A percentile compares a stretch with the other conserved stretches of the same genome.
Conservation (phyloP, 768 basidiomycete genomes). For the Lentinula boryana region DNA sequence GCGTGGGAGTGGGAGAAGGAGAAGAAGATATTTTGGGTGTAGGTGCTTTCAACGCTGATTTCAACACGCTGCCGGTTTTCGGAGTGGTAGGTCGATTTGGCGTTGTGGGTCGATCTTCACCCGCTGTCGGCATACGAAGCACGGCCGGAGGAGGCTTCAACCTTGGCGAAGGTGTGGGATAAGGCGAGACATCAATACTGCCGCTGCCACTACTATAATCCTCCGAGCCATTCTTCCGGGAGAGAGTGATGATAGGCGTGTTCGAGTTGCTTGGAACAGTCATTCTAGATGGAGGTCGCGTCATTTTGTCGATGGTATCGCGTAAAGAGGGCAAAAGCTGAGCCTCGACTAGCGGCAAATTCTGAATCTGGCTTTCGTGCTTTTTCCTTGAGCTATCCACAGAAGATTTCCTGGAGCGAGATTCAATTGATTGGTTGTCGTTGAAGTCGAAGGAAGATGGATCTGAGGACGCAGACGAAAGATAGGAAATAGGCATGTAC, state of each 20-base stretch:
- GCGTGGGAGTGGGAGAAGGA: constrained; percentile 14
- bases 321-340: constrained; percentile 64
- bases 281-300: constrained; percentile 38
- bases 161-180: constrained; percentile 7
- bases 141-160: background rate
- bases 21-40: constrained; percentile 18
- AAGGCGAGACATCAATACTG: background rate
- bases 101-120: constrained; percentile 1
- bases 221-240: background rate
- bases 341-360: constrained; percentile 55
- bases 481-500: constrained; percentile 17
- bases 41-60: constrained; percentile 33
- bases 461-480: background rate
- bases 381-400: constrained; percentile 15
- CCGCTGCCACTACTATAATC: background rate
- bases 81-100: constrained; percentile 15
- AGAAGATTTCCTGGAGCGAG: constrained; percentile 9
- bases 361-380: constrained; percentile 39
- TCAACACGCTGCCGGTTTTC: constrained; percentile 24
- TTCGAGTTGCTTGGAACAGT: constrained; percentile 11
- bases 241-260: constrained; percentile 5
- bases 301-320: constrained; percentile 75
- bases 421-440: background rate
- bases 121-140: background rate
- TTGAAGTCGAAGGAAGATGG: constrained; percentile 26